A percentile compares a stretch with the other conserved stretches of the same genome.
phyloP scores from a whole-genome alignment of 768 basidiomycete genomes.

The Amanita jacksonii region DNA sequence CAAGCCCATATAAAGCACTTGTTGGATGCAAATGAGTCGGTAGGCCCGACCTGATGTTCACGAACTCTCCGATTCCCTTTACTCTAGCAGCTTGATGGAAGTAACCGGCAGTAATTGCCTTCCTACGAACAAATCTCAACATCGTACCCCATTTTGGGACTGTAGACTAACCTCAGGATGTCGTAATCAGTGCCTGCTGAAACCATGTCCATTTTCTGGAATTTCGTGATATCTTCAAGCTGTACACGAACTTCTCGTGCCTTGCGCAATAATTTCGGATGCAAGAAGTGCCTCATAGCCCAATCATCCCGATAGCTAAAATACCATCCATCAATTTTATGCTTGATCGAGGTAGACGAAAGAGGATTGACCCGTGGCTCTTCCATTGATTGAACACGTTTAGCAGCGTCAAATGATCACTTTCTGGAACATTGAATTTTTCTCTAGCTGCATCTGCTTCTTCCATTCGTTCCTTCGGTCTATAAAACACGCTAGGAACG shows the following conservation, averaged over 20 bases:
- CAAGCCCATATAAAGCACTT: conserved; percentile 91
- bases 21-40: conserved; percentile 97
- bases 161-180: conserved; percentile 46
- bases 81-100: conserved; percentile 98
- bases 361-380: conserved; percentile 67
- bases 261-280: conserved; percentile 92
- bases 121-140: conserved; percentile 35
- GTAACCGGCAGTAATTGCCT: conserved; percentile 95
- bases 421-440: conserved; percentile 98
- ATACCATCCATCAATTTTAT: not conserved
- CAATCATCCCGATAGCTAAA: conserved; percentile 86
- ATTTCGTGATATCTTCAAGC: conserved; percentile 98
- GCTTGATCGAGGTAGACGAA: conserved; percentile 6
- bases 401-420: conserved; percentile 89
- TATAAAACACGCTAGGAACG: conserved; percentile 95
- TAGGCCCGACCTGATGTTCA: conserved; percentile 90
- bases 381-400: conserved; percentile 99
- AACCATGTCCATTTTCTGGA: conserved; percentile 91
- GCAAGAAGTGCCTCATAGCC: conserved; percentile 91
- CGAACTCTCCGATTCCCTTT: conserved; percentile 98
- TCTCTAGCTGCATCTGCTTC: conserved; percentile 96
- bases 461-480: conserved; percentile 95
- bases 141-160: not conserved
- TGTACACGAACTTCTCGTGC: conserved; percentile 92
- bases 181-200: conserved; percentile 96